Percentiles rank a stretch among this genome's conserved stretches.
Evolutionary conservation across 2,329 filamentous ascomycete genomes (phyloP).

Genomic region (Colletotrichum lupini): DNA sequence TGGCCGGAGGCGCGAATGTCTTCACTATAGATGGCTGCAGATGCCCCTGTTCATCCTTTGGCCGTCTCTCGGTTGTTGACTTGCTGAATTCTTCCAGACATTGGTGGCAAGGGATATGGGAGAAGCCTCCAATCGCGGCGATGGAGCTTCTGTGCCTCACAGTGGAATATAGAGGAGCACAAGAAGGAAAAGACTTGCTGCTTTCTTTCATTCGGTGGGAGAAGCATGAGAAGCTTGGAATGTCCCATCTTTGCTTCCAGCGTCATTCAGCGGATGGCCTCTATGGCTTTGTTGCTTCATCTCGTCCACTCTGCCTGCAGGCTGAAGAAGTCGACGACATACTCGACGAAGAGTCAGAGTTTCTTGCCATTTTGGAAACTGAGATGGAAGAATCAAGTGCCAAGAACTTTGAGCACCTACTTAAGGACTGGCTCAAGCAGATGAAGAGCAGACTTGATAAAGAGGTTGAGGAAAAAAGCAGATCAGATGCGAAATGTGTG

Average conservation of each 20-base stretch:
- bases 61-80: not conserved
- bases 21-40: not conserved
- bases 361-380: not conserved
- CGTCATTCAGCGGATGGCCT: fast-evolving
- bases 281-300: fast-evolving
- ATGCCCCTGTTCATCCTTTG: not conserved
- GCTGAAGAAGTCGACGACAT: not conserved
- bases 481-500: not conserved
- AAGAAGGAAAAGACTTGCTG: not conserved
- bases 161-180: not conserved
- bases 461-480: not conserved
- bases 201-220: not conserved
- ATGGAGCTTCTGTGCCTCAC: not conserved
- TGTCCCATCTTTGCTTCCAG: slow-evolving; percentile 22
- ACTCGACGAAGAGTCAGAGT: not conserved
- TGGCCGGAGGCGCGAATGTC: not conserved
- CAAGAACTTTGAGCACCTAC: not conserved
- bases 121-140: not conserved
- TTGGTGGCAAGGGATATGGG: fast-evolving
- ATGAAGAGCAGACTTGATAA: not conserved
- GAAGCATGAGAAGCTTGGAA: not conserved
- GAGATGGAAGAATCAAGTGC: not conserved
- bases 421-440: not conserved
- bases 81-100: not conserved
- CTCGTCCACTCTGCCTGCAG: fast-evolving